These are phyloP conservation scores for Beta macrorhiza DNA, from an alignment of 179 eudicot genomes.

Conservation along the genomic window DNA sequence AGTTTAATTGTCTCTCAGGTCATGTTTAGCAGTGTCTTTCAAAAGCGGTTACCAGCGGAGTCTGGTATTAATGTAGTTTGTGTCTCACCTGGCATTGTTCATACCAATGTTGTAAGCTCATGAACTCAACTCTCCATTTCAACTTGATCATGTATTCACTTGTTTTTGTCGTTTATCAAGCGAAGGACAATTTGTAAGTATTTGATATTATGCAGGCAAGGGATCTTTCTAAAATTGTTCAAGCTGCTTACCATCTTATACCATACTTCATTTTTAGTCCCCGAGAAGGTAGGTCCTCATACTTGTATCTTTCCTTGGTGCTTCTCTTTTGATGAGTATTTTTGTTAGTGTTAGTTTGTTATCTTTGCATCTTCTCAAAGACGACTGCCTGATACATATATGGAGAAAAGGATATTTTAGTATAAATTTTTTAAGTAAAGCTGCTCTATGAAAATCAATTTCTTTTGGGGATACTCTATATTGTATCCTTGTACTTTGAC, in stretches of 20 bases:
- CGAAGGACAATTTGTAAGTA: not conserved
- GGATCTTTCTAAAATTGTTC: constrained; percentile 86
- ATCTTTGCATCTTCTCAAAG: not conserved
- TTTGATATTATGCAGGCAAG: constrained; percentile 61
- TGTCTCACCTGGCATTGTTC: constrained; percentile 93
- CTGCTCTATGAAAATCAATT: not conserved
- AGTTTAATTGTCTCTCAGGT: constrained; percentile 50
- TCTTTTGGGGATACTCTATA: not conserved
- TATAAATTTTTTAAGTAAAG: not conserved
- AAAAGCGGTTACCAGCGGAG: constrained; percentile 80
- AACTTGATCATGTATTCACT: constrained; percentile 9
- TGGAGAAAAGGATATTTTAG: not conserved
- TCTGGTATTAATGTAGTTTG: constrained; percentile 75
- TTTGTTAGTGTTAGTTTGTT: not conserved
- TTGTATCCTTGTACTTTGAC: not conserved
- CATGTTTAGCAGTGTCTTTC: constrained; percentile 89
- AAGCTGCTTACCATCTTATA: constrained; percentile 68
- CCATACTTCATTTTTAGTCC: constrained; percentile 87
- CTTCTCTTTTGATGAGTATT: not conserved
- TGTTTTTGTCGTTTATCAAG: constrained; percentile 5
- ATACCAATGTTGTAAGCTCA: constrained; percentile 82
- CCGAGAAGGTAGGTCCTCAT: constrained; percentile 64
- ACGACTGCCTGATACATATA: not conserved
- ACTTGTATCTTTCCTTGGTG: not conserved
- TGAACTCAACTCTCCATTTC: not conserved